Base-by-base conservation (phyloP, 1,284 basidiomycete genomes). In the Moniliophthora roreri region DNA sequence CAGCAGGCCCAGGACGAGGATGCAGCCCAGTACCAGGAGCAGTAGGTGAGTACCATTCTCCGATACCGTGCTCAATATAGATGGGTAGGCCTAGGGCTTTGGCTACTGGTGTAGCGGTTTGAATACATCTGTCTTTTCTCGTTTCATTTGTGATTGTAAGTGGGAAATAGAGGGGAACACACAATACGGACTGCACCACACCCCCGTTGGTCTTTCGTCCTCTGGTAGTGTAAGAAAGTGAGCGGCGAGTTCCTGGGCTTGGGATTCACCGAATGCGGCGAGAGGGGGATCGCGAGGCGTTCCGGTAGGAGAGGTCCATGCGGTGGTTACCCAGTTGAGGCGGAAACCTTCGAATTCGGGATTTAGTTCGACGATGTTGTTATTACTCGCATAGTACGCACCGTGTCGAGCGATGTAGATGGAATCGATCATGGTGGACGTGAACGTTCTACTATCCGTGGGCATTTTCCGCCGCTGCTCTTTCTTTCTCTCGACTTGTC, bases 21-120 rank as follows among this genome's bases (percentile, higher is more conserved):
- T 90, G 87, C 36, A 93, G 73, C 47, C 88, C 84, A 7, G 87
- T 86, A 8, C 80, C 79, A 0, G 81, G 80, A 6, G 66, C 69
- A 20, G 82, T 89, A 24, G 87, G 89, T 2, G 87, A 89, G 67
- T 89, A 94, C 91, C 91, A 94, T 68, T 94, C 93, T 4, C 83
- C 80, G 9, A 94, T 65, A 85, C 89, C 89, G 58, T 93, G 90
- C 60, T 91, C 84, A 3, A 89, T 79, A 55, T 81, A 85, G 45
- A 95, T 80, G 1, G 90, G 88, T 2, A 92, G 53, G 2, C 73
- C 72, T 11, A 94, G 74, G 0, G 79, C 78, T 47, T 76, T 68
- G 7, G 89, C 80, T 1, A 78, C 72, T 0, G 92, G 91, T 32
- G 78, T 71, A 0, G 85, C 71, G 0, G 92, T 95, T 66, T 94